Percentiles rank a stretch among this genome's conserved stretches.
These are phyloP conservation scores for Allomyces macrogynus DNA, from an alignment of 192 early-diverging fungal genomes.

Conservation along the genomic window DNA sequence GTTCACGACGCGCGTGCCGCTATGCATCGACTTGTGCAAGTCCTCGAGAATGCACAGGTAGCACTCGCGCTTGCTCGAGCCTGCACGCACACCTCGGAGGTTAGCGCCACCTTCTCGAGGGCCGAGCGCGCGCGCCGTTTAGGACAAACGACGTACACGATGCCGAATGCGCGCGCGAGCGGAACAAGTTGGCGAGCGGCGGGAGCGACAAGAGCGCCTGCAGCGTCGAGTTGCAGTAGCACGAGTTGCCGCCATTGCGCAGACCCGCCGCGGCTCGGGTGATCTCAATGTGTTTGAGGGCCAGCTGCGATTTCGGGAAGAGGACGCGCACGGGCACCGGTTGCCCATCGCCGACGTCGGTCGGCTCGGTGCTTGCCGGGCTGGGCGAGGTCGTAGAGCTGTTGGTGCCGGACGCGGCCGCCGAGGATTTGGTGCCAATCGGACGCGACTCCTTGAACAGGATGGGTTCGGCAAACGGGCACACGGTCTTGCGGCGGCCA, in stretches of 20 bases:
- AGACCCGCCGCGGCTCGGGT: constrained; percentile 45
- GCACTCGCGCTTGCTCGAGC: constrained; percentile 33
- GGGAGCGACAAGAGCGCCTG: constrained; percentile 61
- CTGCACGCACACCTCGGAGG: constrained; percentile 42
- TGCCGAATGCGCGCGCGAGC: constrained; percentile 31
- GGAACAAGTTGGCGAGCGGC: constrained; percentile 43
- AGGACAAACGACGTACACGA: constrained; percentile 39
- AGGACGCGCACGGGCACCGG: background rate
- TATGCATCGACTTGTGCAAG: constrained; percentile 1
- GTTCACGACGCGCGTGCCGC: background rate
- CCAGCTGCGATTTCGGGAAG: background rate
- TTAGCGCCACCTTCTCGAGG: constrained; percentile 17
- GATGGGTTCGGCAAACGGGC: background rate
- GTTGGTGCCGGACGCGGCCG: background rate
- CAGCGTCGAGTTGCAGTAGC: constrained; percentile 59
- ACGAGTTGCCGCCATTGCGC: constrained; percentile 53
- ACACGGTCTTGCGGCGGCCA: background rate
- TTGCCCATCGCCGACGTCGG: background rate
- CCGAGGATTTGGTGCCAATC: background rate
- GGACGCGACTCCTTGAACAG: background rate
- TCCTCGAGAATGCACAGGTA: constrained; percentile 2
- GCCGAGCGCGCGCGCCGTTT: constrained; percentile 15
- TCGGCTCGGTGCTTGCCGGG: background rate
- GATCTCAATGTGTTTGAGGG: constrained; percentile 1
- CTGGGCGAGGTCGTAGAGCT: background rate